Evolutionary conservation across 768 basidiomycete species (phyloP).

Genomic region (Fistulinella prunicolor): DNA sequence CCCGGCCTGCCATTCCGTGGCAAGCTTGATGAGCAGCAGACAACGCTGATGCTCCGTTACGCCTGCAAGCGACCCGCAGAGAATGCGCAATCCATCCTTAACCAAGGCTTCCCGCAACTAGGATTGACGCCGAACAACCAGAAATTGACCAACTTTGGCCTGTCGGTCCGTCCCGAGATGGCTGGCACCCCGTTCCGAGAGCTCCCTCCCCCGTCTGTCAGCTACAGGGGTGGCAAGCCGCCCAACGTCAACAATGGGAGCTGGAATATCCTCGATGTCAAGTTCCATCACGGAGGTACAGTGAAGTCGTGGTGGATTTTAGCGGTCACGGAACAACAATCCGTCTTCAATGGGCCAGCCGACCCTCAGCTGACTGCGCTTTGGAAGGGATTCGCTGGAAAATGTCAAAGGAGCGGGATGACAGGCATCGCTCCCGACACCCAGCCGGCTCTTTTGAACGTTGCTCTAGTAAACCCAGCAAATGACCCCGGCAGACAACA

Average conservation of each 20-base stretch:
- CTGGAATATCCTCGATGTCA: conserved; percentile 76
- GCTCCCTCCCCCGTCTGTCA: conserved; percentile 54
- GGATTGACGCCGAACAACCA: conserved; percentile 44
- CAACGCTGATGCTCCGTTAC: conserved; percentile 63
- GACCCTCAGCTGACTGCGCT: conserved; percentile 36
- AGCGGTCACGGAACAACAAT: conserved; percentile 51
- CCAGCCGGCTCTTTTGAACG: conserved; percentile 38
- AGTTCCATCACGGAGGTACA: conserved; percentile 55
- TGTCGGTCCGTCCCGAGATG: conserved; percentile 59
- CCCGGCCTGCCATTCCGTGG: conserved; percentile 59
- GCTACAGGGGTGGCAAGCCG: conserved; percentile 48
- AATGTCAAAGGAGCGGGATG: conserved; percentile 62
- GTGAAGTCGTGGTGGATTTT: conserved; percentile 66
- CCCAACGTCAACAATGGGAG: conserved; percentile 52
- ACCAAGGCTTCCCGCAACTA: conserved; percentile 54
- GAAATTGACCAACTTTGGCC: conserved; percentile 53
- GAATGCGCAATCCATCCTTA: conserved; percentile 58
- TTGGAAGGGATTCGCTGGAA: conserved; percentile 51
- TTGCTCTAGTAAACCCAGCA: neutral
- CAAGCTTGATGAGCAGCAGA: conserved; percentile 58
- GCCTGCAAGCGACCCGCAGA: conserved; percentile 62
- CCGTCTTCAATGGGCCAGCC: conserved; percentile 36
- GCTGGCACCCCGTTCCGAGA: conserved; percentile 61
- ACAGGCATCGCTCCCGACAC: conserved; percentile 48
- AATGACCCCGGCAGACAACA: conserved; percentile 35